Percentiles rank a stretch among this genome's conserved stretches.
Evolutionary conservation across 1,284 basidiomycete genomes (phyloP).

Genomic region (Afroboletus lepidellus): DNA sequence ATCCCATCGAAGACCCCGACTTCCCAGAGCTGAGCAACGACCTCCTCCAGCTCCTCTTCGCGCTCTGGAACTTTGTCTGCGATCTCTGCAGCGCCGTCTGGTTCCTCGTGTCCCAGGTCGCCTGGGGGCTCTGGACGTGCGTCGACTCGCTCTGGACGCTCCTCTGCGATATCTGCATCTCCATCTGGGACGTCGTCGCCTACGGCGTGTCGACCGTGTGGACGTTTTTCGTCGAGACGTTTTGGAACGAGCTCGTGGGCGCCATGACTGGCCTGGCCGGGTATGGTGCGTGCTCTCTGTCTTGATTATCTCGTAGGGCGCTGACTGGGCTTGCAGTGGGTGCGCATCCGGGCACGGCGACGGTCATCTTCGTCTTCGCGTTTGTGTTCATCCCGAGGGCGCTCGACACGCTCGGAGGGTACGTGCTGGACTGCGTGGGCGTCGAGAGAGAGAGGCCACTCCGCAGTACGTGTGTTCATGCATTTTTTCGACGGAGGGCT

Average conservation of each 20-base stretch:
- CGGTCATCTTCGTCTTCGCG: constrained; percentile 12
- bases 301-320: not conserved
- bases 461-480: not conserved
- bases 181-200: not conserved
- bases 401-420: constrained; percentile 4
- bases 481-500: not conserved
- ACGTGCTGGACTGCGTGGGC: not conserved
- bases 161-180: not conserved
- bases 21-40: constrained; percentile 16
- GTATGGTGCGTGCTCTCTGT: constrained; percentile 16
- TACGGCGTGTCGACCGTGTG: not conserved
- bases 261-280: constrained; percentile 11
- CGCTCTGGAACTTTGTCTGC: not conserved
- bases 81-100: not conserved
- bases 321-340: not conserved
- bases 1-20: constrained; percentile 21
- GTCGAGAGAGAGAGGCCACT: not conserved
- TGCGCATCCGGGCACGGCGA: constrained; percentile 14
- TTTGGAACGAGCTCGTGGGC: constrained; percentile 18
- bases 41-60: not conserved
- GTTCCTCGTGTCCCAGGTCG: not conserved
- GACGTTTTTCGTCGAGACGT: constrained; percentile 23
- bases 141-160: not conserved
- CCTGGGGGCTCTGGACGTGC: constrained; percentile 14
- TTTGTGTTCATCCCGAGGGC: constrained; percentile 8